Percentiles rank a stretch among this genome's conserved stretches.
These are phyloP conservation scores for Suhomyces pyralidae DNA, from an alignment of 805 yeast genomes.

Conservation along the genomic window DNA sequence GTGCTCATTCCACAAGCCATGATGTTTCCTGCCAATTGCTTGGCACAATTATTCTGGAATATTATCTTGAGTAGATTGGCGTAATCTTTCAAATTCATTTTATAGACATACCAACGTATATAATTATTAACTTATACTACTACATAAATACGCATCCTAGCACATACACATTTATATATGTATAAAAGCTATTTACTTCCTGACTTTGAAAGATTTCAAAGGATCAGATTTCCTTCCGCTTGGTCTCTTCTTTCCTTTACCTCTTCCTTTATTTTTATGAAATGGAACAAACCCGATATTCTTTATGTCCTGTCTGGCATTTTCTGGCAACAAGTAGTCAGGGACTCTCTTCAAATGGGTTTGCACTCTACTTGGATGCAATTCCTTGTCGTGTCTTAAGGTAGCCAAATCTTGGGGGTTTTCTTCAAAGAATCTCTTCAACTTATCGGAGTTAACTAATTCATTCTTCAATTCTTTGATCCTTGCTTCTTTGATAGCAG, in stretches of 20 bases:
- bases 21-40: slow-evolving; percentile 58
- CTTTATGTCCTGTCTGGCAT: slow-evolving; percentile 55
- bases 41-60: slow-evolving; percentile 57
- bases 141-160: not conserved
- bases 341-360: slow-evolving; percentile 89
- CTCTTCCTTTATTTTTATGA: slow-evolving; percentile 48
- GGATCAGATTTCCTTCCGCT: slow-evolving; percentile 56
- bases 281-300: slow-evolving; percentile 73
- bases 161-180: not conserved
- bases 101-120: not conserved
- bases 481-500: slow-evolving; percentile 90
- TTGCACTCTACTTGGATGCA: slow-evolving; percentile 80
- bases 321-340: slow-evolving; percentile 81
- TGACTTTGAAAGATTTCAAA: slow-evolving; percentile 46
- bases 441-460: slow-evolving; percentile 80
- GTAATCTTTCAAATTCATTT: slow-evolving; percentile 1
- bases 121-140: not conserved
- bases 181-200: slow-evolving; percentile 2
- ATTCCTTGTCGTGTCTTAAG: slow-evolving; percentile 87
- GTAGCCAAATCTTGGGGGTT: slow-evolving; percentile 91
- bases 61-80: slow-evolving; percentile 40
- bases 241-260: slow-evolving; percentile 37
- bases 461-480: slow-evolving; percentile 85
- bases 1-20: slow-evolving; percentile 44
- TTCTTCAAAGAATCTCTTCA: slow-evolving; percentile 93